Conservation (phyloP, 352 stramenopile species). For the Saprolegnia parasitica region DNA sequence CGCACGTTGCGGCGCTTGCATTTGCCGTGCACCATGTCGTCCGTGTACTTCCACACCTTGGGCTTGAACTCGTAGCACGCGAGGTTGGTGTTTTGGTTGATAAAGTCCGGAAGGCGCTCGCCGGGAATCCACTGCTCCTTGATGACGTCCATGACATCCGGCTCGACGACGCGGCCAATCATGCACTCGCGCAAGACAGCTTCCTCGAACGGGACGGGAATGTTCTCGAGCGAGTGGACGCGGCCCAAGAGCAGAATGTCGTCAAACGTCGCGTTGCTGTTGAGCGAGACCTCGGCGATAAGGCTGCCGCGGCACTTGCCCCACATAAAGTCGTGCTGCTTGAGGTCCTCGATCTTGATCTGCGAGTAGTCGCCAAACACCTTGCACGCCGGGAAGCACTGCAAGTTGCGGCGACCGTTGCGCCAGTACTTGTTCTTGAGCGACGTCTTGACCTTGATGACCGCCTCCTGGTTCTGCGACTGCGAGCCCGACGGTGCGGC, state of each 20-base stretch:
- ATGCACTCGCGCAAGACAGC: constrained; percentile 80
- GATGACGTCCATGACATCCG: constrained; percentile 74
- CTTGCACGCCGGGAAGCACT: constrained; percentile 86
- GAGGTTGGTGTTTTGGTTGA: constrained; percentile 64
- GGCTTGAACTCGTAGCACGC: constrained; percentile 85
- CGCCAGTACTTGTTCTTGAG: constrained; percentile 87
- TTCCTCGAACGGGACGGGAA: constrained; percentile 78
- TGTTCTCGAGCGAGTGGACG: constrained; percentile 81
- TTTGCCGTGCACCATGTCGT: constrained; percentile 85
- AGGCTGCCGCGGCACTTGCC: constrained; percentile 82
- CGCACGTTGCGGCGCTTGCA: constrained; percentile 85
- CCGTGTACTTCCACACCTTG: constrained; percentile 87
- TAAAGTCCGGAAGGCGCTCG: constrained; percentile 77
- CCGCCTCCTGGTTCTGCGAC: constrained; percentile 49
- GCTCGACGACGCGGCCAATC: constrained; percentile 68
- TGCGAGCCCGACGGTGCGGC: constrained; percentile 31
- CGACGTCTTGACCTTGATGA: constrained; percentile 85
- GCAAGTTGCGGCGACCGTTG: constrained; percentile 85
- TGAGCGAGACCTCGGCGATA: constrained; percentile 77
- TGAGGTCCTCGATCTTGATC: constrained; percentile 85
- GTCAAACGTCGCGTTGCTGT: constrained; percentile 75
- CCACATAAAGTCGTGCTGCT: constrained; percentile 89
- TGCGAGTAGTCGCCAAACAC: constrained; percentile 88
- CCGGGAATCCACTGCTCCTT: constrained; percentile 84
- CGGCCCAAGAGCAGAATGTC: constrained; percentile 73